Conservation (phyloP, 116 monocot genomes). For the Cymodocea nodosa region DNA sequence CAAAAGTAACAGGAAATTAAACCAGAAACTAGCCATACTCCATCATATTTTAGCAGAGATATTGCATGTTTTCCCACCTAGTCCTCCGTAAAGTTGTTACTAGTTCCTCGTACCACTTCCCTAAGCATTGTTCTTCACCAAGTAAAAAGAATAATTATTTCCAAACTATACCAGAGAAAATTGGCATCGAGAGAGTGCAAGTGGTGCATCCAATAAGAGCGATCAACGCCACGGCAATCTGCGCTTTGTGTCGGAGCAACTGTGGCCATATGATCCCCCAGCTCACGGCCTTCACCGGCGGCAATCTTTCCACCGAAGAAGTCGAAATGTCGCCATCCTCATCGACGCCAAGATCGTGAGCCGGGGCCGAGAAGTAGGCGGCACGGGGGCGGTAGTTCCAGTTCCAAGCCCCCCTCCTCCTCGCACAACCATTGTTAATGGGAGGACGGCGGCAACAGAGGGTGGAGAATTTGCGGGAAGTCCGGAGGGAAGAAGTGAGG, state of each 20-base stretch:
- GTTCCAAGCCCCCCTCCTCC: neutral
- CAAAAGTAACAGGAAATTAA: no score
- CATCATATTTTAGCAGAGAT: no score
- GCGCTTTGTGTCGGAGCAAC: constrained; percentile 45
- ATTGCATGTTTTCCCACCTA: no score
- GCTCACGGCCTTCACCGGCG: constrained; percentile 24
- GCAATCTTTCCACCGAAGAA: neutral
- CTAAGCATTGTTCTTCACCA: neutral
- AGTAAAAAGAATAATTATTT: neutral
- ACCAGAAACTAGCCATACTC: no score
- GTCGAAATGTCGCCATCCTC: constrained; percentile 2
- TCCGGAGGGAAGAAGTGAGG: neutral
- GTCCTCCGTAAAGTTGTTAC: no score
- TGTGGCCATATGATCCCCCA: constrained; percentile 56
- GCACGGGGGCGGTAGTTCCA: constrained; percentile 3
- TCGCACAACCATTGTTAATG: neutral
- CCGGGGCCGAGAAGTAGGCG: constrained; percentile 75
- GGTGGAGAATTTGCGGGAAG: neutral
- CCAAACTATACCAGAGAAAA: constrained; percentile 55
- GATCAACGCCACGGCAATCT: constrained; percentile 43
- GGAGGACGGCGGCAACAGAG: neutral
- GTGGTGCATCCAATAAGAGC: constrained; percentile 60
- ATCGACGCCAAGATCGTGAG: constrained; percentile 33
- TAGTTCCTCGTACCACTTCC: no score
- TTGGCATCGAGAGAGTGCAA: constrained; percentile 85